A percentile compares a stretch with the other conserved stretches of the same genome.
Conservation (phyloP, 805 yeast genomes). For the Yarrowia divulgata region DNA sequence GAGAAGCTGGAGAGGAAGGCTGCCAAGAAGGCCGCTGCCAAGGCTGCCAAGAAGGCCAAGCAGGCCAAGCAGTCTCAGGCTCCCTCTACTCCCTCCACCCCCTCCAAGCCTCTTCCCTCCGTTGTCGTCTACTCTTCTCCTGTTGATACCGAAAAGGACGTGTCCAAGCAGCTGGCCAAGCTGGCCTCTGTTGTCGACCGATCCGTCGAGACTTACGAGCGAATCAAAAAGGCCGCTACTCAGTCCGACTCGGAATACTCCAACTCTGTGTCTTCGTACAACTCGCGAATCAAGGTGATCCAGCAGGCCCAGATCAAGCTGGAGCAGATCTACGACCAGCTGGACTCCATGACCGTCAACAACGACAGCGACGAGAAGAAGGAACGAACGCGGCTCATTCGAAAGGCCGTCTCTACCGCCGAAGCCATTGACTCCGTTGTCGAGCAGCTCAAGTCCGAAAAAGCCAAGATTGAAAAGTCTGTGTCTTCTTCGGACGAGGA, state of each 20-base stretch:
- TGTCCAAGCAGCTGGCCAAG: constrained; percentile 11
- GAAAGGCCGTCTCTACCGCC: constrained; percentile 18
- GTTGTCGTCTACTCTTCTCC: constrained; percentile 39
- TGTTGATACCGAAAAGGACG: constrained; percentile 13
- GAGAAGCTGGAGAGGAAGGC: constrained; percentile 4
- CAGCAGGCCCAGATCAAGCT: constrained; percentile 45
- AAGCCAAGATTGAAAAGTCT: not conserved
- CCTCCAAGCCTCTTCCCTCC: constrained; percentile 28
- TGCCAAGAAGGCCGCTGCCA: not conserved
- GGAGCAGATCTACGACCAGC: constrained; percentile 44
- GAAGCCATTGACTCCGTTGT: constrained; percentile 35
- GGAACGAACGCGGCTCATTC: constrained; percentile 13
- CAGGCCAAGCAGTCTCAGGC: constrained; percentile 7
- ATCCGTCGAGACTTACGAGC: constrained; percentile 37
- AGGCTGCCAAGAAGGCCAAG: not conserved
- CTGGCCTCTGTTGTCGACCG: not conserved
- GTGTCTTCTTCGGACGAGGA: constrained; percentile 26
- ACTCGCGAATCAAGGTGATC: constrained; percentile 46
- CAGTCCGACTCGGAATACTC: constrained; percentile 40
- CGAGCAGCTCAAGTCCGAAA: constrained; percentile 8
- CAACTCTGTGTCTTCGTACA: constrained; percentile 40
- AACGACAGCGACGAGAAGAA: constrained; percentile 4
- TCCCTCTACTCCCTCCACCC: not conserved
- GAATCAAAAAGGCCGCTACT: constrained; percentile 18
- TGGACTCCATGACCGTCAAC: constrained; percentile 41